Conservation (phyloP, 768 basidiomycete genomes). For the Boletellus emodensis region DNA sequence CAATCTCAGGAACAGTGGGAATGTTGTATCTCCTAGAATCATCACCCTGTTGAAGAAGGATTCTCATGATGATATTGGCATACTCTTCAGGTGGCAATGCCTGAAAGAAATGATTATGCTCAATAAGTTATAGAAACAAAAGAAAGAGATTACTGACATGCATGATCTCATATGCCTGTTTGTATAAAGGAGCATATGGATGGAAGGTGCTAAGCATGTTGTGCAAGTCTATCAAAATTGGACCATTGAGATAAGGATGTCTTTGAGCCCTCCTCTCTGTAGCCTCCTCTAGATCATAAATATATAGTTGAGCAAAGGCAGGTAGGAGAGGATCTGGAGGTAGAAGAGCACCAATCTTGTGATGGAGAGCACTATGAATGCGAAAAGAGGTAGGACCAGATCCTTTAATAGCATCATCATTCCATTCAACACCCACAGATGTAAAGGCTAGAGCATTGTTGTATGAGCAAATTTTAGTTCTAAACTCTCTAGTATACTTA, state of each 20-base stretch:
- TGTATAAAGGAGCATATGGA: constrained; percentile 29
- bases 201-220: constrained; percentile 16
- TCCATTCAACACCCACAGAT: constrained; percentile 1
- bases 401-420: not conserved
- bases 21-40: constrained; percentile 42
- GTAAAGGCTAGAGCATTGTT: constrained; percentile 31
- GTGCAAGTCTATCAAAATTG: constrained; percentile 25
- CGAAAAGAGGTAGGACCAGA: constrained; percentile 1
- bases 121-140: too few relatives aligned
- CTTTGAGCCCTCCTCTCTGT: constrained; percentile 20
- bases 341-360: constrained; percentile 32
- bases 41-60: constrained; percentile 6
- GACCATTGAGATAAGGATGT: constrained; percentile 23
- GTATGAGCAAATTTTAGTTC: constrained; percentile 36
- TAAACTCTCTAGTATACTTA: constrained; percentile 17
- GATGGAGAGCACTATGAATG: constrained; percentile 36
- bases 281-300: constrained; percentile 37
- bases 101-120: not conserved
- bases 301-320: constrained; percentile 40
- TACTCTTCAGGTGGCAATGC: constrained; percentile 16
- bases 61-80: constrained; percentile 2
- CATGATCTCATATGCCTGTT: constrained; percentile 33
- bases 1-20: constrained; percentile 41
- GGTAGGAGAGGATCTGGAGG: too few relatives aligned
- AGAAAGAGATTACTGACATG: not conserved